Percentiles rank a stretch among this genome's conserved stretches.
phyloP scores from a whole-genome alignment of 176 grass and related monocot species.

The Avena sativa region DNA sequence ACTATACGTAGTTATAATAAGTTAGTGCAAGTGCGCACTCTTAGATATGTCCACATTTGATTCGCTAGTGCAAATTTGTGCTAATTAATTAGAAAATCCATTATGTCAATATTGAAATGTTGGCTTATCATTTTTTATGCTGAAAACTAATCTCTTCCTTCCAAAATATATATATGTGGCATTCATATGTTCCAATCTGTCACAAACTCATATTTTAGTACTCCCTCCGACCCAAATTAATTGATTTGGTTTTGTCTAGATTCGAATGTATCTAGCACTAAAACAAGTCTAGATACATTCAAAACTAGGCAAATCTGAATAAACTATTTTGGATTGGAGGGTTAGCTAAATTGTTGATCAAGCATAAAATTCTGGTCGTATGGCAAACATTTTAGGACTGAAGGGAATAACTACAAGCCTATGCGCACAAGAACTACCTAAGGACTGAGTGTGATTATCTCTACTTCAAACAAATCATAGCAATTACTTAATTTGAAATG shows the following conservation, averaged over 20 bases:
- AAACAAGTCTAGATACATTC: no score
- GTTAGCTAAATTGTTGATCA: no score
- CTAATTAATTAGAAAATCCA: background rate
- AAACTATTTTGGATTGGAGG: no score
- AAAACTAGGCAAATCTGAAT: no score
- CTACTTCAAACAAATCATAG: background rate
- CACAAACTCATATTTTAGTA: no score
- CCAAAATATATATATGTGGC: background rate
- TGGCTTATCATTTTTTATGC: background rate
- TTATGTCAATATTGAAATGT: background rate
- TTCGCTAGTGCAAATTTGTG: background rate
- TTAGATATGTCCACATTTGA: background rate
- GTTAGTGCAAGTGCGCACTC: background rate
- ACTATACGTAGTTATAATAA: slow-evolving; percentile 1
- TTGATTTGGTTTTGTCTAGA: no score
- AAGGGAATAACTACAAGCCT: no score
- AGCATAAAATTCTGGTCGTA: no score
- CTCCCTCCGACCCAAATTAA: no score
- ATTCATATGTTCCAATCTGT: background rate
- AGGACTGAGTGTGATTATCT: background rate
- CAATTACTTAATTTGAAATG: background rate
- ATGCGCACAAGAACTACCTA: no score
- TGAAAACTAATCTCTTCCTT: background rate
- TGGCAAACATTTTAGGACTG: no score
- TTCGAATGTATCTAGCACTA: no score